Conservation (phyloP, 2,329 filamentous ascomycete genomes). For the Aurifilum marmelostoma region DNA sequence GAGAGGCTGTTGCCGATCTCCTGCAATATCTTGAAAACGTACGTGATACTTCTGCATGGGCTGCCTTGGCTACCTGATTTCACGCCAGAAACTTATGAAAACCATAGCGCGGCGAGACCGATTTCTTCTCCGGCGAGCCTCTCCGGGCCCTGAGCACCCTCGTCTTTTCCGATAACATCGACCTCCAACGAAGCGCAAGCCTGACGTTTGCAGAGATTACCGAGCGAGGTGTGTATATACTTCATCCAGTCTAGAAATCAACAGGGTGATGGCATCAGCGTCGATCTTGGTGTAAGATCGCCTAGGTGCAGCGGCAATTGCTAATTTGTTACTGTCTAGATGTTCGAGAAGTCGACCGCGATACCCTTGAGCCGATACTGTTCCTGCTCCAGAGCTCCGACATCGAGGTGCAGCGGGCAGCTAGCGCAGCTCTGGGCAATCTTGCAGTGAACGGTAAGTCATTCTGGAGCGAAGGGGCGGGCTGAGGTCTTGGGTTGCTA, state of each 20-base stretch:
- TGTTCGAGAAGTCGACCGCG: conserved; percentile 92
- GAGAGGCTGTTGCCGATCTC: conserved; percentile 94
- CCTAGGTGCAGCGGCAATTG: background rate
- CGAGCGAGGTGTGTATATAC: conserved; percentile 76
- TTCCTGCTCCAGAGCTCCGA: conserved; percentile 93
- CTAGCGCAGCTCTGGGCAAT: conserved; percentile 93
- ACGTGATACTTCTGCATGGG: conserved; percentile 39
- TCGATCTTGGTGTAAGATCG: background rate
- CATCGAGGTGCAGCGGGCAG: conserved; percentile 95
- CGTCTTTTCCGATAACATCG: conserved; percentile 98
- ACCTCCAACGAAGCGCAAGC: conserved; percentile 94
- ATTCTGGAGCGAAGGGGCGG: background rate
- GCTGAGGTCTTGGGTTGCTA: conserved; percentile 39
- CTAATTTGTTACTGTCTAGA: conserved; percentile 56
- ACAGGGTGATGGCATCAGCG: background rate
- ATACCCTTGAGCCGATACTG: conserved; percentile 94
- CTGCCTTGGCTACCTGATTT: background rate
- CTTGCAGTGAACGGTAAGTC: conserved; percentile 91
- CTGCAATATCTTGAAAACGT: conserved; percentile 97
- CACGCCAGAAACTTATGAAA: conserved; percentile 37
- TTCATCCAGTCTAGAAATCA: background rate
- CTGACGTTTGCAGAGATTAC: conserved; percentile 99
- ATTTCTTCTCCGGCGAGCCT: conserved; percentile 97
- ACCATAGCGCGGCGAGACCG: conserved; percentile 84
- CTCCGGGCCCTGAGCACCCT: conserved; percentile 91